Evolutionary conservation across 1,139 yeast genomes (phyloP).

Genomic region (Scheffersomyces stambukii): DNA sequence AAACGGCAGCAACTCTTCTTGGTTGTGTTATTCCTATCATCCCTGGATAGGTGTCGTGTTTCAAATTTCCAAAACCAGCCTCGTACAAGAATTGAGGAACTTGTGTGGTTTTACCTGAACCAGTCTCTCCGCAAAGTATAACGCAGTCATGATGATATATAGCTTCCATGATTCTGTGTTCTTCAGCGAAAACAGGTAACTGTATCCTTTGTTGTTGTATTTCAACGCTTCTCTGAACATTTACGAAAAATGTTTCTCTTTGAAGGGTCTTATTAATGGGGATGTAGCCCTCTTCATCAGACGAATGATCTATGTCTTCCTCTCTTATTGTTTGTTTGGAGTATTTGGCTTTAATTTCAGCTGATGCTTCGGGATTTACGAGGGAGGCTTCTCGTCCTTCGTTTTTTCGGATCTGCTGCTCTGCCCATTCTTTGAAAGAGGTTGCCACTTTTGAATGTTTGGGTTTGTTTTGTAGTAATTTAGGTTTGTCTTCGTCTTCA

Average conservation of each 20-base stretch:
- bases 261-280: conserved; percentile 51
- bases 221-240: conserved; percentile 58
- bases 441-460: conserved; percentile 41
- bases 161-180: conserved; percentile 93
- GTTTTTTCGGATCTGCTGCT: conserved; percentile 47
- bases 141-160: conserved; percentile 88
- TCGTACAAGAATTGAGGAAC: conserved; percentile 78
- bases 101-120: conserved; percentile 81
- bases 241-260: conserved; percentile 66
- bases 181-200: conserved; percentile 88
- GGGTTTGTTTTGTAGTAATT: conserved; percentile 35
- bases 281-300: conserved; percentile 52
- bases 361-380: conserved; percentile 48
- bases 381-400: conserved; percentile 54
- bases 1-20: conserved; percentile 96
- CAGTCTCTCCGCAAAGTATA: conserved; percentile 90
- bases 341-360: conserved; percentile 41
- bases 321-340: conserved; percentile 43
- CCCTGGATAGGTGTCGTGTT: conserved; percentile 67
- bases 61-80: conserved; percentile 73
- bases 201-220: conserved; percentile 65
- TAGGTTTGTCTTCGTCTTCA: conserved; percentile 25
- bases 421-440: conserved; percentile 61
- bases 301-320: conserved; percentile 62
- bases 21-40: conserved; percentile 98